Evolutionary conservation across 1,139 yeast genomes (phyloP).

Genomic region (Pichia sp.): DNA sequence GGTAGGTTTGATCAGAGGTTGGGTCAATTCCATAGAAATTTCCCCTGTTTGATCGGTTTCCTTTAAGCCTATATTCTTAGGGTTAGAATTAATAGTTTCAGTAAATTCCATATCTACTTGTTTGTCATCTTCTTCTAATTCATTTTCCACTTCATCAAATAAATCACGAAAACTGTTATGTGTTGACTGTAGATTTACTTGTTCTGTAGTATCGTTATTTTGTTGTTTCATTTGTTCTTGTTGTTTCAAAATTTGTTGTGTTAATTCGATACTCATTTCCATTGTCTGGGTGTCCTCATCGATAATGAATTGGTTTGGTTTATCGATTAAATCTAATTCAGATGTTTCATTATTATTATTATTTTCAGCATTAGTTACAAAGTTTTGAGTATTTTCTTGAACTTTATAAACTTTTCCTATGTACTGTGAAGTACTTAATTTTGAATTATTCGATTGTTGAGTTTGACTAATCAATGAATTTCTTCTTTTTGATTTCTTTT

Average conservation of each 20-base stretch:
- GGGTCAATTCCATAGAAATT: slow-evolving; percentile 8
- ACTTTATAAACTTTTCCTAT: slow-evolving; percentile 7
- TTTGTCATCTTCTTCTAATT: slow-evolving; percentile 6
- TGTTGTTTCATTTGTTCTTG: slow-evolving; percentile 11
- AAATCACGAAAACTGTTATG: slow-evolving; percentile 12
- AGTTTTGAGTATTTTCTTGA: background rate
- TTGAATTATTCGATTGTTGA: background rate
- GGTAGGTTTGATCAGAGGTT: too few species aligned
- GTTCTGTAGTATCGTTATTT: background rate
- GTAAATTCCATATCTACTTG: slow-evolving; percentile 20
- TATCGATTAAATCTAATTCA: background rate
- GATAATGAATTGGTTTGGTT: slow-evolving; percentile 8
- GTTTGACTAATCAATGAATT: slow-evolving; percentile 5
- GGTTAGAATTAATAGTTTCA: slow-evolving; percentile 7
- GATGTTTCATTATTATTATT: background rate
- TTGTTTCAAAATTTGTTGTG: slow-evolving; percentile 19
- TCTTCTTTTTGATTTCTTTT: slow-evolving; percentile 5
- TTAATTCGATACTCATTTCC: slow-evolving; percentile 25
- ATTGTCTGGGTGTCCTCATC: slow-evolving; percentile 27
- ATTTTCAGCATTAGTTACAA: background rate
- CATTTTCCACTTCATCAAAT: slow-evolving; percentile 13
- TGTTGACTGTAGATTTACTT: slow-evolving; percentile 1
- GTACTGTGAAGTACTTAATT: slow-evolving; percentile 7
- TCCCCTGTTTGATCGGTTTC: background rate
- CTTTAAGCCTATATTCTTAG: background rate